Evolutionary conservation across 768 basidiomycete species (phyloP).

Genomic region (Antrodiella citrinella): DNA sequence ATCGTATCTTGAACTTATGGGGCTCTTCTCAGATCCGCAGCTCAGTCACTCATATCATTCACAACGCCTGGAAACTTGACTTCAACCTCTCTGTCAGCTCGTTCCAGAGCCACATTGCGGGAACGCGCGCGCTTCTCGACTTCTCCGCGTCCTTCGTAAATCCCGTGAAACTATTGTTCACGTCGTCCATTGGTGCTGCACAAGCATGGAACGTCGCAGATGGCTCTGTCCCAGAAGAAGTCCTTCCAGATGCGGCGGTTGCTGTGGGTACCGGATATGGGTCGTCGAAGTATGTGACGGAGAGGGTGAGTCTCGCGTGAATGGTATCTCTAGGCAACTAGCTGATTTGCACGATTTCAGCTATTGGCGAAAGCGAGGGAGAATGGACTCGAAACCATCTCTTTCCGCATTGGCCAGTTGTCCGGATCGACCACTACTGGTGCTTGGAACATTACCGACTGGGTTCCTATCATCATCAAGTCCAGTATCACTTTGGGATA

Average conservation of each 20-base stretch:
- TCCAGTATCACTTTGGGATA: conserved; percentile 9
- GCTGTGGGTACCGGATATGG: conserved; percentile 28
- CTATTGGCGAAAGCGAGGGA: conserved; percentile 10
- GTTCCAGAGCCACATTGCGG: conserved; percentile 22
- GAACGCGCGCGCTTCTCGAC: conserved; percentile 24
- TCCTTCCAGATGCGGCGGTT: conserved; percentile 15
- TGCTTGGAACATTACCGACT: conserved; percentile 23
- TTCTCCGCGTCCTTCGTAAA: background rate
- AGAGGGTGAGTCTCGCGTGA: conserved; percentile 16
- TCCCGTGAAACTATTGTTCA: conserved; percentile 10
- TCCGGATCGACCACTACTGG: conserved; percentile 16
- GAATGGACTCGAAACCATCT: conserved; percentile 3
- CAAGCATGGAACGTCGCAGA: background rate
- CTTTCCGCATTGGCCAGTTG: conserved; percentile 23
- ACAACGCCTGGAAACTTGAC: conserved; percentile 25
- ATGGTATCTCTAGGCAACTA: background rate
- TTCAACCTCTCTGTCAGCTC: conserved; percentile 25
- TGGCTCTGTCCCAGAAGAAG: conserved; percentile 6
- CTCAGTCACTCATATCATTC: conserved; percentile 8
- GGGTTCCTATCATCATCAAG: conserved; percentile 19
- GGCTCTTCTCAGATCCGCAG: background rate
- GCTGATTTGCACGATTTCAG: conserved; percentile 3
- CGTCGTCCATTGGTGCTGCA: conserved; percentile 14
- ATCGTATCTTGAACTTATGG: background rate
- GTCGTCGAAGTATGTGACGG: conserved; percentile 34